Percentiles rank a stretch among this genome's conserved stretches.
These are phyloP conservation scores for Candida morakotiae DNA, from an alignment of 805 yeast species.

Conservation along the genomic window DNA sequence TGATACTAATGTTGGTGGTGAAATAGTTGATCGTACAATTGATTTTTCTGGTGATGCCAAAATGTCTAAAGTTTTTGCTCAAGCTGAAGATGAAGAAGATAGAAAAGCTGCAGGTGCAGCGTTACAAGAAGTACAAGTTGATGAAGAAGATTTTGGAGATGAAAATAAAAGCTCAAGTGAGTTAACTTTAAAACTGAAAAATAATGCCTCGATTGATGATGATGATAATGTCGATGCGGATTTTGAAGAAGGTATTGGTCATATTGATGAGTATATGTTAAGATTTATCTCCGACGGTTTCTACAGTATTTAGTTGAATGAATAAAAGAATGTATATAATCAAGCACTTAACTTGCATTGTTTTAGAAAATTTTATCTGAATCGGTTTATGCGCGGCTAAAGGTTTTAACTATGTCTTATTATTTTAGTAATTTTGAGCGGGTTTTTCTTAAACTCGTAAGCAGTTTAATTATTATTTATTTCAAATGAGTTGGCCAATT, in stretches of 20 bases:
- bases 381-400: too few species aligned
- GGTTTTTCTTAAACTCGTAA: too few species aligned
- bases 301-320: too few species aligned
- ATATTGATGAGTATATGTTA: constrained; percentile 95
- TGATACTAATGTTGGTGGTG: constrained; percentile 39
- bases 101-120: constrained; percentile 87
- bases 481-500: too few species aligned
- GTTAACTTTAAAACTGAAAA: neutral
- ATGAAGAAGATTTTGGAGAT: constrained; percentile 73
- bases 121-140: constrained; percentile 80
- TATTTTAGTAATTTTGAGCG: neutral
- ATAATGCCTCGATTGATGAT: constrained; percentile 15
- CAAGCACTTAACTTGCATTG: too few species aligned
- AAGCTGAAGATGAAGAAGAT: constrained; percentile 94
- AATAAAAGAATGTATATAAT: too few species aligned
- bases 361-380: too few species aligned
- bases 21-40: constrained; percentile 40
- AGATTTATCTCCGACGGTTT: constrained; percentile 81
- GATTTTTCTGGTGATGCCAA: constrained; percentile 31
- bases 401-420: too few species aligned
- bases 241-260: constrained; percentile 65
- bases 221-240: constrained; percentile 32
- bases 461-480: too few species aligned
- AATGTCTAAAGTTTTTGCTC: constrained; percentile 66
- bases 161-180: constrained; percentile 14